phyloP scores from a whole-genome alignment of 176 grass and related monocot genomes.

The Bolboschoenus planiculmis region DNA sequence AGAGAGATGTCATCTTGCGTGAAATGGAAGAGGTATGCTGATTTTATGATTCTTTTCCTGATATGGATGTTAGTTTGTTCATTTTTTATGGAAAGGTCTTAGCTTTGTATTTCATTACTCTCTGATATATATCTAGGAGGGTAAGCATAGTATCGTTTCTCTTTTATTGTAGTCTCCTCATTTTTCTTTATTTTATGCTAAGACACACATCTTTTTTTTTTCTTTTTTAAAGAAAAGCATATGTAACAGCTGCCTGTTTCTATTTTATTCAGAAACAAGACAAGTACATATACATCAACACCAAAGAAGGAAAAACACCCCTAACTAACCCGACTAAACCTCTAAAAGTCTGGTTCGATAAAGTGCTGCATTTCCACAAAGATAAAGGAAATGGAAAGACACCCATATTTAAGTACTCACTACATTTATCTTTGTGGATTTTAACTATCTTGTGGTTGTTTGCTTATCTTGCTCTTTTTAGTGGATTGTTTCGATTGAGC shows the following conservation, averaged over 20 bases:
- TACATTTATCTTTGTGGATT: background rate
- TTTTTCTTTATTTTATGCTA: background rate
- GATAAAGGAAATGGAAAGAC: background rate
- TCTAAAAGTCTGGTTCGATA: background rate
- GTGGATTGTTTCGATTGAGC: background rate
- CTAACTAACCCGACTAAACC: background rate
- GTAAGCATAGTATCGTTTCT: background rate
- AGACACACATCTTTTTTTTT: background rate
- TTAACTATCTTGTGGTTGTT: background rate
- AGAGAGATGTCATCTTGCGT: slow-evolving; percentile 81
- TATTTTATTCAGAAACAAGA: background rate
- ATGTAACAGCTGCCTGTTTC: background rate
- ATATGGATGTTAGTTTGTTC: background rate
- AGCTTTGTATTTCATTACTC: background rate
- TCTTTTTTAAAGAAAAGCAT: background rate
- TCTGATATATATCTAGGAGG: background rate
- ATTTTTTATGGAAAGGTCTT: background rate
- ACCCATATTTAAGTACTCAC: background rate
- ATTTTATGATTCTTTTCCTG: background rate
- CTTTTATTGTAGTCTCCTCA: background rate
- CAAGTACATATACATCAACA: background rate
- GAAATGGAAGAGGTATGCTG: slow-evolving; percentile 92
- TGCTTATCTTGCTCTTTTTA: background rate
- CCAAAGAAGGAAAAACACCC: background rate
- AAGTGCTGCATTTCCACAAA: background rate